Evolutionary conservation across 2,329 filamentous ascomycete species (phyloP), one percentile per base, ranked within the genome.

Genomic region (Thelonectria olida): DNA sequence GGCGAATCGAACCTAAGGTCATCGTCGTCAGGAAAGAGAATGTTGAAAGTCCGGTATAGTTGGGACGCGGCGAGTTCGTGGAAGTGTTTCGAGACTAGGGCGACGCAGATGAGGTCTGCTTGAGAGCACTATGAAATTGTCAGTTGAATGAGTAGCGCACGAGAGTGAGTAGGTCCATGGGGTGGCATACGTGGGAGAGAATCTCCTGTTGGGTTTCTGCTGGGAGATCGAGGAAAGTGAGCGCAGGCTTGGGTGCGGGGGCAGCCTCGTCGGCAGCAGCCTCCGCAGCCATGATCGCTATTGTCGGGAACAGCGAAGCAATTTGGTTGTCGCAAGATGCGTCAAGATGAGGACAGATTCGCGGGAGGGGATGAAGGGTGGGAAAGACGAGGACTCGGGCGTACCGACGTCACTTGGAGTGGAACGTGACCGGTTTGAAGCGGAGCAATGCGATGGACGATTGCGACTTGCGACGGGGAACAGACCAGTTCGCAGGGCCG

Each of bases 1-100:
- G 81, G 79, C 0, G 79, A 81, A 48, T 86, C 84, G 67, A 80
- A 83, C 38, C 74, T 74, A 1, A 78, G 72, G 58, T 86, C 83
- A 65, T 88, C 84, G 53, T 86, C 83, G 60, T 88, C 85, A n/a
- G 84, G 82, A 69, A 90, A 88, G 54, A 87, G 78, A 63, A 89
- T 87, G 68, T 83, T 79, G 70, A 90, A 86, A 58, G 79, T 83
- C 62, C 85, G 84, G 72, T 90, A 90, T 15, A 90, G 76, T 61
- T 85, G 79, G 39, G 83, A 76, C 45, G 87, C 83, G 47, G 86
- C 86, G 25, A 89, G 77, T 36, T 86, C 81, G 65, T 83, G 84
- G 68, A 88, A 87, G 58, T 83, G 81, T 60, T 76, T 83, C 44
- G 83, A 88, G 59, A 88, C 86, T 31, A 88, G 81, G 13, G 85